phyloP scores from a whole-genome alignment of 2,329 filamentous ascomycete genomes.

The Sporothrix variecibatus region DNA sequence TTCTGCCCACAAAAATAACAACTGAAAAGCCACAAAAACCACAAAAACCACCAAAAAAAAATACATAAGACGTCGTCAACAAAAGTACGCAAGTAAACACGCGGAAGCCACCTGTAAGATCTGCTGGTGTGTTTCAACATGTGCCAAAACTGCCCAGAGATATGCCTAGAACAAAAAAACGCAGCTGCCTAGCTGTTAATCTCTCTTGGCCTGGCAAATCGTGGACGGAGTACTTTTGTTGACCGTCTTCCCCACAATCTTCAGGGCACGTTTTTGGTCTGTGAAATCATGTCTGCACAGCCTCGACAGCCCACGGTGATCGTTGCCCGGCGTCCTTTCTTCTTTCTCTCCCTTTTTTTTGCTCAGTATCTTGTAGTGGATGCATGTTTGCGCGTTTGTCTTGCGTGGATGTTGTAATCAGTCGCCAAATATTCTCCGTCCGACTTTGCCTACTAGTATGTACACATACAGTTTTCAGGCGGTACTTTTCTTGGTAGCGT shows the following conservation, averaged over 20 bases:
- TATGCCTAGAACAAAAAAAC: neutral
- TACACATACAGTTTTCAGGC: neutral
- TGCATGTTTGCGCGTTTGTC: neutral
- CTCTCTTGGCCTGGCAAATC: neutral
- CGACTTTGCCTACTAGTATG: no score
- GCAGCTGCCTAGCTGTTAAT: conserved; percentile 4
- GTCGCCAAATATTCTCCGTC: neutral
- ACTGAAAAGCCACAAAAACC: no score
- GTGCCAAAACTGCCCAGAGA: neutral
- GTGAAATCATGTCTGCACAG: neutral
- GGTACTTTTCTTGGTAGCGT: neutral
- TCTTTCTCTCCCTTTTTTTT: neutral
- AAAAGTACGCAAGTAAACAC: neutral
- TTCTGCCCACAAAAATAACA: neutral
- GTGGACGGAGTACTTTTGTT: neutral
- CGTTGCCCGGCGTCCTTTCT: neutral
- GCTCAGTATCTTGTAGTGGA: neutral
- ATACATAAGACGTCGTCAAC: neutral
- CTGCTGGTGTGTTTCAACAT: neutral
- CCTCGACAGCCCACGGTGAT: conserved; percentile 10
- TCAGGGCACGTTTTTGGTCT: neutral
- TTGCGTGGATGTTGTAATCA: neutral
- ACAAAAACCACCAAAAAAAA: neutral
- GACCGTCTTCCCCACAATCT: neutral
- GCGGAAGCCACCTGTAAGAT: neutral